Base-by-base conservation (phyloP, 495 filamentous ascomycete species). In the Aspergillus sparsus region DNA sequence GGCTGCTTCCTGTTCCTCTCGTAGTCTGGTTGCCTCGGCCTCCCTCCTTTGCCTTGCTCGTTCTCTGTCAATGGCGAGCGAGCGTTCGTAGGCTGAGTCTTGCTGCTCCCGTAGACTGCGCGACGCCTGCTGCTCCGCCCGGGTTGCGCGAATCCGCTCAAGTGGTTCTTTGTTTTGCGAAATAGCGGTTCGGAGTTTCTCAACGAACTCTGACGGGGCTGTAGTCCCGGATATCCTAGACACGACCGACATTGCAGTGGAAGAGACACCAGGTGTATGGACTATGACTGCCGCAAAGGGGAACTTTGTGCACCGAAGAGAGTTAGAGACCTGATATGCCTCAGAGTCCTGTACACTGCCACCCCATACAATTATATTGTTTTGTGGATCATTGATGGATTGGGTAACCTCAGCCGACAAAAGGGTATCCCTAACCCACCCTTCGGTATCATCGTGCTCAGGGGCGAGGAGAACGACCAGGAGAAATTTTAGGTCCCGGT, bases 291-390 rank as follows among this genome's bases (percentile, higher is more conserved):
- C 91, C 0, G 89, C 87, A 69, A 93, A 97, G 5, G 94, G 94
- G 68, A 92, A 97, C 66, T 94, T 94, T 64, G 88, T 93, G 71
- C 88, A 91, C 64, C 85, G 85, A 55, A 98, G 84, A 33, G 90
- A 88, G 35, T 82, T 84, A 35, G 92, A 83, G 27, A 97, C 91
- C 70, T 97, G 92, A 69, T 96, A 97, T 6, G 92, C 89, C 72
- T 98, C 94, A 5, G 91, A 86, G 67, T 98, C 94, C 62, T 89
- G 85, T 1, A 98, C 88, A 60, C 88, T 95, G 16, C 95, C 94
- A 16, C 85, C 91, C 94, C 94, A 98, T 4, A 98, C 69, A 3
- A 97, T 77, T 42, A 97, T 82, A 62, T 89, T 87, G 68, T 92
- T 89, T 37, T 77, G 74, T 3, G 85, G 81, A 59, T 91, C 81